These are phyloP conservation scores for Vaccinium vitisidaea DNA, from an alignment of 148 eudicot species.

Conservation along the genomic window DNA sequence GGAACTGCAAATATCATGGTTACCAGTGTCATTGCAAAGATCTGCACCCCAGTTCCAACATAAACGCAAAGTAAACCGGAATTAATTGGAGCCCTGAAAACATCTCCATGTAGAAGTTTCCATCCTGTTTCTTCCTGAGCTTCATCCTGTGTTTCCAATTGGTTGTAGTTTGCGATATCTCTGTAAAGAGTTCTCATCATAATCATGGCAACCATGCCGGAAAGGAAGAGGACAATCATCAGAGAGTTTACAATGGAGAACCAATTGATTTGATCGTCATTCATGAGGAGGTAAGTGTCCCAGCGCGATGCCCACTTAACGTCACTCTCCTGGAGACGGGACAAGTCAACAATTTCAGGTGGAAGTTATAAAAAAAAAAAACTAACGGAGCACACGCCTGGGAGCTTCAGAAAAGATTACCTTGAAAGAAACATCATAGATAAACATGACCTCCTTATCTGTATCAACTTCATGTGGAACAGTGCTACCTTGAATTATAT, in stretches of 20 bases:
- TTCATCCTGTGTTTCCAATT: conserved; percentile 45
- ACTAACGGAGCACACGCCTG: not conserved
- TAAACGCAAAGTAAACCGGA: not conserved
- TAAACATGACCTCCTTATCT: conserved; percentile 46
- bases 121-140: conserved; percentile 53
- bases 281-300: conserved; percentile 52
- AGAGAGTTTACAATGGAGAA: conserved; percentile 46
- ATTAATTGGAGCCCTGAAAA: conserved; percentile 40
- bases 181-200: conserved; percentile 47
- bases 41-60: too few species aligned
- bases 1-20: too few species aligned
- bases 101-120: conserved; percentile 48
- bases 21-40: too few species aligned
- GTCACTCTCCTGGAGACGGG: conserved; percentile 37
- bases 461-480: conserved; percentile 57
- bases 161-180: conserved; percentile 49
- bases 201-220: conserved; percentile 52
- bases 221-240: conserved; percentile 48
- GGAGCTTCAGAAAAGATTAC: conserved; percentile 20
- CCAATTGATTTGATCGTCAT: conserved; percentile 51
- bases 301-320: conserved; percentile 55
- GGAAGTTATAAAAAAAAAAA: not conserved
- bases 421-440: conserved; percentile 58
- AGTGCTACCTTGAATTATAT: conserved; percentile 36
- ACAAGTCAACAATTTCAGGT: not conserved